These are phyloP conservation scores for Xanthoconium separans DNA, from an alignment of 1,284 basidiomycete species.

Conservation along the genomic window DNA sequence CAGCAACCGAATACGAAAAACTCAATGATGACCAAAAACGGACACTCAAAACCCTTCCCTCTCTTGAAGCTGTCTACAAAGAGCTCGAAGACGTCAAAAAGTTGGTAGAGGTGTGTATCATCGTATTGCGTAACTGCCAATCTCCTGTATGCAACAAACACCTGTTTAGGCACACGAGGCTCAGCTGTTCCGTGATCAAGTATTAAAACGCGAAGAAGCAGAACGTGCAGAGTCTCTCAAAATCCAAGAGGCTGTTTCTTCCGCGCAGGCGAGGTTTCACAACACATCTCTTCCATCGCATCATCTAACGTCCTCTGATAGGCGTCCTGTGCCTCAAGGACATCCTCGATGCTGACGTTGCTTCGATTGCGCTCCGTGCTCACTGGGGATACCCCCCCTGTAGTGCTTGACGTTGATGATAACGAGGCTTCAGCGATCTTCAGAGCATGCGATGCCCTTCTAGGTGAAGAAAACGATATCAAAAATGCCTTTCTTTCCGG, in stretches of 20 bases:
- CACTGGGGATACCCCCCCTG: slow-evolving; percentile 43
- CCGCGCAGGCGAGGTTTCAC: slow-evolving; percentile 52
- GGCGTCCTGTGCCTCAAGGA: slow-evolving; percentile 32
- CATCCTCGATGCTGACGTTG: slow-evolving; percentile 59
- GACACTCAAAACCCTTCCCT: slow-evolving; percentile 65
- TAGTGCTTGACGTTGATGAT: slow-evolving; percentile 46
- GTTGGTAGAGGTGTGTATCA: slow-evolving; percentile 71
- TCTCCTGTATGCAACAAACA: background rate
- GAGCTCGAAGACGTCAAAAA: slow-evolving; percentile 83
- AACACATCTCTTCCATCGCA: background rate
- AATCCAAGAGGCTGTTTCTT: slow-evolving; percentile 53
- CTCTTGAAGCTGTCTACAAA: slow-evolving; percentile 72
- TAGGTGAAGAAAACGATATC: slow-evolving; percentile 49
- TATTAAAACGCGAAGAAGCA: slow-evolving; percentile 50
- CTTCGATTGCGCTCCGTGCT: slow-evolving; percentile 65
- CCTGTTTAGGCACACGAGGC: slow-evolving; percentile 56
- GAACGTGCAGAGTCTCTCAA: slow-evolving; percentile 55
- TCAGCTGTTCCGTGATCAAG: slow-evolving; percentile 56
- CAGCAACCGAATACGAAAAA: slow-evolving; percentile 59
- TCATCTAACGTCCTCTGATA: background rate
- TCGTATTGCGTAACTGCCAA: background rate
- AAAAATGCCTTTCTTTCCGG: slow-evolving; percentile 53
- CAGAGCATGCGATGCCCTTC: slow-evolving; percentile 49
- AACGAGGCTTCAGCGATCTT: slow-evolving; percentile 55
- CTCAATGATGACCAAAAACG: slow-evolving; percentile 85